These are phyloP conservation scores for Sequoiadendron giganteum DNA, from an alignment of 75 land plant genomes.

Conservation along the genomic window DNA sequence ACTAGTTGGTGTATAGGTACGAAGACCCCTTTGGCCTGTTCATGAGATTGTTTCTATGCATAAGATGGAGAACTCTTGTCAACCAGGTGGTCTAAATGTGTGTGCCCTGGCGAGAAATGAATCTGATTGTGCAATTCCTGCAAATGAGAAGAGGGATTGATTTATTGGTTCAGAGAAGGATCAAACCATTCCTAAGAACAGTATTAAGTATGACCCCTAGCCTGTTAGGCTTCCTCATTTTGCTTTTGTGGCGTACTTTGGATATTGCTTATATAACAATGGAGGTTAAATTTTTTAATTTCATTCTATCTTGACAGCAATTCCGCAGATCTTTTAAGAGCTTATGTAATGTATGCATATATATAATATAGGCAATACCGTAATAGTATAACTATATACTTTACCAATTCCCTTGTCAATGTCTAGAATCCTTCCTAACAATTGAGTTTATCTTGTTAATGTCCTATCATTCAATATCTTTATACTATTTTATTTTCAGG, in stretches of 20 bases:
- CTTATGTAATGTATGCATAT: not conserved
- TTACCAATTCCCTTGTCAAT: not conserved
- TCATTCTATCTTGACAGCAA: not conserved
- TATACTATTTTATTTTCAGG: no score
- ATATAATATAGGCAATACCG: not conserved
- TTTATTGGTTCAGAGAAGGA: slow-evolving; percentile 54
- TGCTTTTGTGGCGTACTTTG: not conserved
- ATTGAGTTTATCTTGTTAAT: no score
- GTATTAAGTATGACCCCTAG: slow-evolving; percentile 46
- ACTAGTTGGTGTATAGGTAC: no score
- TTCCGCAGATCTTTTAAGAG: not conserved
- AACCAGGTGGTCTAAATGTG: slow-evolving; percentile 33
- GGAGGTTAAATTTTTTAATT: not conserved
- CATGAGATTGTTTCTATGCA: slow-evolving; percentile 54
- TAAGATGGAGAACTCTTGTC: slow-evolving; percentile 45
- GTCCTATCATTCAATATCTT: no score
- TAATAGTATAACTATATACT: not conserved
- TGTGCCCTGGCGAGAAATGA: slow-evolving; percentile 51
- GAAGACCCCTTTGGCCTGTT: no score
- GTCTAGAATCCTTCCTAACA: no score
- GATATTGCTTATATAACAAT: not conserved
- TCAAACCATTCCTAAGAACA: slow-evolving; percentile 41
- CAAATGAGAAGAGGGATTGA: slow-evolving; percentile 57
- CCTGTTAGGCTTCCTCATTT: not conserved
- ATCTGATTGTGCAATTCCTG: slow-evolving; percentile 39